Base-by-base conservation (phyloP, 1,139 yeast species). In the Geotrichum candidum region DNA sequence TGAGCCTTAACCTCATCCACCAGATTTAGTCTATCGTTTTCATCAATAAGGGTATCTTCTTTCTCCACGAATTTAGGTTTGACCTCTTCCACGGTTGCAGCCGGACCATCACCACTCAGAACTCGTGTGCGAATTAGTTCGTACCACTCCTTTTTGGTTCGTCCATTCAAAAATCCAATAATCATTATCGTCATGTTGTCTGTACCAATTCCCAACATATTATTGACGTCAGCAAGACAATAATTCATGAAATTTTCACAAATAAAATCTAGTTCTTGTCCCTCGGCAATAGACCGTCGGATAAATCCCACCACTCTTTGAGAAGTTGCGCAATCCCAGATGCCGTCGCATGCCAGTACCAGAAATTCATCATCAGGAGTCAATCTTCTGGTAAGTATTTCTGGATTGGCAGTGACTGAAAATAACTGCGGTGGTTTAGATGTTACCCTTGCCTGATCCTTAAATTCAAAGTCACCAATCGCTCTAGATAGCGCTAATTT, bases 171-270 rank as follows among this genome's bases (percentile, higher is more conserved):
- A 64, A 94, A 77, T 3, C 97, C 98, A 61, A 94, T 96, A 69
- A 94, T 84, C 67, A 89, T 83, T 64, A 92, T 88, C 57, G 97
- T 90, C 99, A 94, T 94, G 77, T 94, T 94, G 78, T 94, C 99
- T 78, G 99, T 94, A 50, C 99, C 99, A 69, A 94, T 88, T 61
- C 98, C 99, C 13, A 94, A 84, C 61, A 96, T 96, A 68, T 88
- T 94, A 41, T 91, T 84, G 56, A 90, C 88, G 68, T 98, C 97
- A 11, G 99, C 97, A 70, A 96, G 83, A 77, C 99, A 94, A 69
- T 92, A 89, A 73, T 94, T 97, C 87, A 94, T 90, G 71, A 94
- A 82, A 65, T 86, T 87, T 72, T 94, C 97, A 71, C 96, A 86
- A 67, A 94, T 92, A 65, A 84, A 84, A 38, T 82, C 82, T 61